phyloP scores from a whole-genome alignment of 805 yeast species.

The Huiozyma naganishii region DNA sequence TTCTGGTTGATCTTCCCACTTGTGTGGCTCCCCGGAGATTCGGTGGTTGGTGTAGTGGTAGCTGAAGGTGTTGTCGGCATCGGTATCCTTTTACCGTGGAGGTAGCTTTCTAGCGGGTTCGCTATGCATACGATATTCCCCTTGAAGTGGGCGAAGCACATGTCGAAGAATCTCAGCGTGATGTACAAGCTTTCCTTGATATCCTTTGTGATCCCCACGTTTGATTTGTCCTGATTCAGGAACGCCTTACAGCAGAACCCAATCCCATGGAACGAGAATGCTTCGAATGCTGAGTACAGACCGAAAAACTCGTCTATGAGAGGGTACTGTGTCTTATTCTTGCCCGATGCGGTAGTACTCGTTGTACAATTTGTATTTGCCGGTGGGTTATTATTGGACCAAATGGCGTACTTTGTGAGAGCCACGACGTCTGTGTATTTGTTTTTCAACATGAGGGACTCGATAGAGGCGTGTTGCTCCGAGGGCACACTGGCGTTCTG shows the following conservation, averaged over 20 bases:
- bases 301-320: conserved; percentile 24
- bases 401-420: conserved; percentile 15
- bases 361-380: background rate
- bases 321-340: conserved; percentile 9
- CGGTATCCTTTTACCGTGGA: conserved; percentile 15
- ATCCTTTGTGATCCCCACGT: conserved; percentile 32
- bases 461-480: conserved; percentile 14
- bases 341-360: background rate
- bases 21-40: background rate
- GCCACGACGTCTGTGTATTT: conserved; percentile 16
- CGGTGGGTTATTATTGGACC: background rate
- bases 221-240: conserved; percentile 1
- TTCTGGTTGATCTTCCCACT: background rate
- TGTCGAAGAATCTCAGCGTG: conserved; percentile 22
- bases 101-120: conserved; percentile 18
- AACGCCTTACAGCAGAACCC: conserved; percentile 16
- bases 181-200: conserved; percentile 25
- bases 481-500: background rate
- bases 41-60: background rate
- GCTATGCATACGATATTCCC: conserved; percentile 15
- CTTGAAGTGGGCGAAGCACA: conserved; percentile 15
- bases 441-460: conserved; percentile 21
- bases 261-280: conserved; percentile 23
- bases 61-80: conserved; percentile 15
- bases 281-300: conserved; percentile 20